Evolutionary conservation across 208 protist species (phyloP).

Genomic region (Zelonia costaricensis): DNA sequence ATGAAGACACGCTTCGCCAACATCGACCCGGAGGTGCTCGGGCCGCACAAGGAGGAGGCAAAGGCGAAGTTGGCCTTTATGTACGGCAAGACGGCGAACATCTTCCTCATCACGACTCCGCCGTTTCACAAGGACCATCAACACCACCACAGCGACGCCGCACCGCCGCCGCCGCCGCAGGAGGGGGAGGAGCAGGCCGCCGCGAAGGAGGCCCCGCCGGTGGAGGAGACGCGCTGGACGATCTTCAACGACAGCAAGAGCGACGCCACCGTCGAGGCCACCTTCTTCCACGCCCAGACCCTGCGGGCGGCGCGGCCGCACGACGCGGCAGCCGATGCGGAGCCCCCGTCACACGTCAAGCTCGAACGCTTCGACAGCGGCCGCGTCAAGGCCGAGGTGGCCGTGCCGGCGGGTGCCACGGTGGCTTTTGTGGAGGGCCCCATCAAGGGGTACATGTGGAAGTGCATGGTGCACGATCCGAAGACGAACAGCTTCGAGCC

Average conservation of each 20-base stretch:
- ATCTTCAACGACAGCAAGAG: slow-evolving; percentile 49
- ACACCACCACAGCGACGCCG: not conserved
- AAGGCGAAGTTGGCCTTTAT: slow-evolving; percentile 11
- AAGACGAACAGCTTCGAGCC: slow-evolving; percentile 26
- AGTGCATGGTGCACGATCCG: slow-evolving; percentile 30
- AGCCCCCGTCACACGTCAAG: not conserved
- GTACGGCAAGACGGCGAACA: slow-evolving; percentile 19
- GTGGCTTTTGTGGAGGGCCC: slow-evolving; percentile 35
- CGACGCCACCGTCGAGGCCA: slow-evolving; percentile 34
- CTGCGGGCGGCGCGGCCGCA: slow-evolving; percentile 13
- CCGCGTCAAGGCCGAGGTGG: slow-evolving; percentile 14
- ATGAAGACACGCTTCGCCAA: slow-evolving; percentile 26
- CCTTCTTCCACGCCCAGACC: slow-evolving; percentile 37
- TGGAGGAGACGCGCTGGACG: slow-evolving; percentile 26
- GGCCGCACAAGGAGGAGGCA: slow-evolving; percentile 26
- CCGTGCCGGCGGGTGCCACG: slow-evolving; percentile 25
- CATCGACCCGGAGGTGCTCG: slow-evolving; percentile 18
- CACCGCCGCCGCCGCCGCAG: not conserved
- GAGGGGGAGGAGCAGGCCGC: not conserved
- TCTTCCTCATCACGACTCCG: slow-evolving; percentile 28
- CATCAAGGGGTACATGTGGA: slow-evolving; percentile 45
- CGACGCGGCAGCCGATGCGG: not conserved
- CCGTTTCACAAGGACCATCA: slow-evolving; percentile 6
- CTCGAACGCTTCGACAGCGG: slow-evolving; percentile 9
- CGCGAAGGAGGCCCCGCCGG: slow-evolving; percentile 4